Evolutionary conservation across 306 rosid species (phyloP), one percentile per base, ranked within the genome.

Genomic region (Citrullus colocynthis): DNA sequence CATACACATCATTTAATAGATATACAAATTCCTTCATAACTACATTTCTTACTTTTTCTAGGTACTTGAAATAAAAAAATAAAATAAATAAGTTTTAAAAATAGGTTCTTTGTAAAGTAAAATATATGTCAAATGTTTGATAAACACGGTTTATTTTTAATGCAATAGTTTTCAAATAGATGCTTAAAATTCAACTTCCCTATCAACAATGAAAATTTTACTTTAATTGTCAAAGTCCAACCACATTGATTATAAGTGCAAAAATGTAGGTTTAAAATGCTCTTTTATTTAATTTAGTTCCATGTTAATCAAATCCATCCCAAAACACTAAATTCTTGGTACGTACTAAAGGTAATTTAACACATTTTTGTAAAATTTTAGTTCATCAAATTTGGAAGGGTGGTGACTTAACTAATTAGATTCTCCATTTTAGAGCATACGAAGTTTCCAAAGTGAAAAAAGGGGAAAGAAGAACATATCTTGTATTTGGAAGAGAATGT

Each of bases 341-440:
- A 21, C 0, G 36, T 6, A 21, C 0, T 70, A 24, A 70, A 20
- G 57, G 45, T n/a, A 70, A 45, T 41, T 69, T 1, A 69, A 20
- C 18, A 48, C 17, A 15, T 21, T 24, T 24, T 21, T 48, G 57
- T 44, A 71, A 20, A 21, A 70, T 0, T 6, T 42, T 0, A 20
- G 74, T 20, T 67, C 54, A 42, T 67, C 54, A 44, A 69, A 69
- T 44, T 42, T 42, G 55, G 56, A 69, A 69, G 75, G 10, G n/a
- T 71, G 76, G 59, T 49, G 59, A 71, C 0, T 48, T 28, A 45
- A 69, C 5, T 20, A 69, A 70, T 72, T 49, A 72, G 41, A 49
- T 21, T 72, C 76, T 48, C 76, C 76, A 48, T 72, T 70, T 70
- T 70, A 45, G 39, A 70, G 57, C 76, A 70, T 28, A 70, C 76